phyloP scores from a whole-genome alignment of 83 land plant genomes.

The Picea mariana region DNA sequence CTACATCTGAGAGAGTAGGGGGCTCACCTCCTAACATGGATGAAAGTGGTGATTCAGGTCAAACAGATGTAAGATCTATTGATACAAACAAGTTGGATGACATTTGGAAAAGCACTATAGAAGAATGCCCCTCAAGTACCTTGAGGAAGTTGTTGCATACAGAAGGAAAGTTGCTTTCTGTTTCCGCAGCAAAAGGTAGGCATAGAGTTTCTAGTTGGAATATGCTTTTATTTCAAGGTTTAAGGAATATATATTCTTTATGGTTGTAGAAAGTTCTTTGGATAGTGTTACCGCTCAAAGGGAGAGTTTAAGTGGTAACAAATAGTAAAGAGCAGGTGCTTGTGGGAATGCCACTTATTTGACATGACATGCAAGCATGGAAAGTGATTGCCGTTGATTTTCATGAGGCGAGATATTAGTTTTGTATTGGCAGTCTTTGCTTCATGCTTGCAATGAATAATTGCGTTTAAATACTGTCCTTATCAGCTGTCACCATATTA shows the following conservation, averaged over 20 bases:
- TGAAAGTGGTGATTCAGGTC: background rate
- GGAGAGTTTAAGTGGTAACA: background rate
- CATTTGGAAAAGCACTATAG: conserved; percentile 61
- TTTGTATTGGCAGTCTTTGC: background rate
- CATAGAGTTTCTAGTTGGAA: conserved; percentile 2
- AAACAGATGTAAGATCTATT: background rate
- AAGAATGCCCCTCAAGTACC: conserved; percentile 61
- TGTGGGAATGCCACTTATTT: background rate
- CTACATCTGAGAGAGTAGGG: conserved; percentile 2
- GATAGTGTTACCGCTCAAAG: background rate
- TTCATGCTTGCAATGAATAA: background rate
- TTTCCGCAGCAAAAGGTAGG: conserved; percentile 66
- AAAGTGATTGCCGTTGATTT: background rate
- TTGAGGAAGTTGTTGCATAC: conserved; percentile 45
- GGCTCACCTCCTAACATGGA: background rate
- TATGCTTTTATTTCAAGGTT: background rate
- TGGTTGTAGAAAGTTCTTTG: background rate
- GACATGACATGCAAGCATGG: background rate
- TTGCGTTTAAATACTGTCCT: background rate
- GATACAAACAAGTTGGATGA: conserved; percentile 31
- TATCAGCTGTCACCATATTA: background rate
- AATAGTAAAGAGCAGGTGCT: background rate
- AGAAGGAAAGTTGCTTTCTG: conserved; percentile 63
- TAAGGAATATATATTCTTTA: conserved; percentile 5
- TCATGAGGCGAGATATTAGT: background rate